Evolutionary conservation across 768 basidiomycete species (phyloP).

Genomic region (Porpolomopsis calyptriformis): DNA sequence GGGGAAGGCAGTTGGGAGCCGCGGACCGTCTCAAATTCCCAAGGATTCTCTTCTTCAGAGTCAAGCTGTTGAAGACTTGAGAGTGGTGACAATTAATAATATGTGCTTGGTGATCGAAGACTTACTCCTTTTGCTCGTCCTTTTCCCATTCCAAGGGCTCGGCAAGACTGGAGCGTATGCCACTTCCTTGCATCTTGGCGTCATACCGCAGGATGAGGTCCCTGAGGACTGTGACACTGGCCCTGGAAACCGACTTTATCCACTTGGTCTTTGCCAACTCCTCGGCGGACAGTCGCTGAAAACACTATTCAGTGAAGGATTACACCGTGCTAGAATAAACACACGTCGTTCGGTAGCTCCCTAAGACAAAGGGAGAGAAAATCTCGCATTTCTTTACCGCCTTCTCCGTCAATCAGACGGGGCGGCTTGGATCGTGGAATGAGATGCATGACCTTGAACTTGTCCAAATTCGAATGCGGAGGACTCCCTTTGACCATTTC

Average conservation of each 20-base stretch:
- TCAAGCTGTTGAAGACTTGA: conserved; percentile 14
- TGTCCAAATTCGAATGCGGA: conserved; percentile 82
- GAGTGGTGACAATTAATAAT: not conserved
- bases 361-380: conserved; percentile 77
- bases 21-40: conserved; percentile 73
- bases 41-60: conserved; percentile 33
- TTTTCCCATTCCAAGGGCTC: conserved; percentile 64
- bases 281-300: conserved; percentile 78
- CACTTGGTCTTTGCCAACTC: conserved; percentile 82
- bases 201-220: conserved; percentile 63
- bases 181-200: conserved; percentile 47
- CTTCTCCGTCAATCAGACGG: conserved; percentile 63
- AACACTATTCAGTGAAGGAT: conserved; percentile 5
- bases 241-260: conserved; percentile 70
- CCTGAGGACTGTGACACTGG: conserved; percentile 54
- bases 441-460: conserved; percentile 77
- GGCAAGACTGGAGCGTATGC: conserved; percentile 67
- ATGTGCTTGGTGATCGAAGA: conserved; percentile 2
- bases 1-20: conserved; percentile 21
- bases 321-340: conserved; percentile 14
- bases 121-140: conserved; percentile 49
- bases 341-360: conserved; percentile 69
- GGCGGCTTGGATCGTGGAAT: conserved; percentile 83
- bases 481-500: conserved; percentile 97
- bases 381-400: conserved; percentile 77